phyloP scores from a whole-genome alignment of 768 basidiomycete genomes.

The Tephrocybe sp. region DNA sequence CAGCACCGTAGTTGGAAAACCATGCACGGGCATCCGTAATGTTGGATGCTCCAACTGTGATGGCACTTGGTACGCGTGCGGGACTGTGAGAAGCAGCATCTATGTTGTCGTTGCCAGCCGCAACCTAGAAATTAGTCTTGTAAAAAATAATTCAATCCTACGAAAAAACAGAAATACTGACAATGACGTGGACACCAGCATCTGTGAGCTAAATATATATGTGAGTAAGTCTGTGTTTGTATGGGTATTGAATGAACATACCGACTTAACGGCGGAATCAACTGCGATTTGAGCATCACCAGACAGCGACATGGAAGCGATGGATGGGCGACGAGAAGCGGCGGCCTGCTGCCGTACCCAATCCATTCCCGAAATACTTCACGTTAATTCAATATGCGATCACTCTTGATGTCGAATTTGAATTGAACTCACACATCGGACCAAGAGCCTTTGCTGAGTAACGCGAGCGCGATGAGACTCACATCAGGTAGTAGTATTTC shows the following conservation, averaged over 20 bases:
- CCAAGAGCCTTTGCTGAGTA: background rate
- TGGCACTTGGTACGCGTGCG: background rate
- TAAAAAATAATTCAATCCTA: background rate
- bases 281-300: background rate
- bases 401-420: background rate
- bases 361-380: conserved; percentile 38
- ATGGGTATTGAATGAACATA: background rate
- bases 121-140: background rate
- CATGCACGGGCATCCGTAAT: background rate
- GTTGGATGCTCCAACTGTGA: background rate
- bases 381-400: background rate
- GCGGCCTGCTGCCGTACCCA: conserved; percentile 44
- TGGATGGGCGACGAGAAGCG: conserved; percentile 47
- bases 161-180: background rate
- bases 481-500: too few relatives aligned
- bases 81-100: background rate
- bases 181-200: background rate
- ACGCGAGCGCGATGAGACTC: too few relatives aligned
- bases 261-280: background rate
- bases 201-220: background rate
- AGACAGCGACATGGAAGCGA: background rate
- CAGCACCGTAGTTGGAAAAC: background rate
- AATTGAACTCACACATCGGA: background rate
- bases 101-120: background rate
- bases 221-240: background rate